Evolutionary conservation across 2,329 filamentous ascomycete genomes (phyloP).

Genomic region (Exophiala dermatitidis): DNA sequence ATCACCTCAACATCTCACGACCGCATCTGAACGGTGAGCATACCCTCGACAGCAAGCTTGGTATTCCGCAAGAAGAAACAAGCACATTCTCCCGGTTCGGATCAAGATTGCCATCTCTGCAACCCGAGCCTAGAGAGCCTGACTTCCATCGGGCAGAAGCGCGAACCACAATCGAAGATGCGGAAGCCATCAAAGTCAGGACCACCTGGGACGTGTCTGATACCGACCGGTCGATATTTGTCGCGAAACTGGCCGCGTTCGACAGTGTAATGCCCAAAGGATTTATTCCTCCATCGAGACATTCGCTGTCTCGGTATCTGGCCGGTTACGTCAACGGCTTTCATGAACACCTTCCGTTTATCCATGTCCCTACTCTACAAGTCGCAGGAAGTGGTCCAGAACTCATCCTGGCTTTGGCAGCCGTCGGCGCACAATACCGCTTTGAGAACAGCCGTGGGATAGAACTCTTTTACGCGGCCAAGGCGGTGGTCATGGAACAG

Average conservation of each 20-base stretch:
- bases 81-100: conserved; percentile 45
- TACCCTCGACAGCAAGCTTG: conserved; percentile 34
- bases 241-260: conserved; percentile 41
- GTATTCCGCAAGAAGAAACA: conserved; percentile 33
- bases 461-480: conserved; percentile 51
- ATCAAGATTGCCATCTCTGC: conserved; percentile 42
- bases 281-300: conserved; percentile 44
- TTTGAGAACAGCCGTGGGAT: conserved; percentile 47
- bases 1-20: conserved; percentile 32
- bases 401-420: conserved; percentile 46
- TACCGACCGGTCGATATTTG: conserved; percentile 40
- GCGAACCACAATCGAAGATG: conserved; percentile 37
- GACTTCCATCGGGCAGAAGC: conserved; percentile 31
- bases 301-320: conserved; percentile 44
- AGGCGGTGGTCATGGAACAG: conserved; percentile 47
- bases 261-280: conserved; percentile 40
- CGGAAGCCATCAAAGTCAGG: conserved; percentile 31
- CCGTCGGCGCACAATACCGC: conserved; percentile 44
- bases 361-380: conserved; percentile 45
- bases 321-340: conserved; percentile 47
- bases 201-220: conserved; percentile 44
- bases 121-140: conserved; percentile 41
- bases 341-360: conserved; percentile 47
- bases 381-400: conserved; percentile 42
- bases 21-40: conserved; percentile 36